Percentiles rank a stretch among this genome's conserved stretches.
phyloP scores from a whole-genome alignment of 768 basidiomycete genomes.

The Tricholoma terreum region DNA sequence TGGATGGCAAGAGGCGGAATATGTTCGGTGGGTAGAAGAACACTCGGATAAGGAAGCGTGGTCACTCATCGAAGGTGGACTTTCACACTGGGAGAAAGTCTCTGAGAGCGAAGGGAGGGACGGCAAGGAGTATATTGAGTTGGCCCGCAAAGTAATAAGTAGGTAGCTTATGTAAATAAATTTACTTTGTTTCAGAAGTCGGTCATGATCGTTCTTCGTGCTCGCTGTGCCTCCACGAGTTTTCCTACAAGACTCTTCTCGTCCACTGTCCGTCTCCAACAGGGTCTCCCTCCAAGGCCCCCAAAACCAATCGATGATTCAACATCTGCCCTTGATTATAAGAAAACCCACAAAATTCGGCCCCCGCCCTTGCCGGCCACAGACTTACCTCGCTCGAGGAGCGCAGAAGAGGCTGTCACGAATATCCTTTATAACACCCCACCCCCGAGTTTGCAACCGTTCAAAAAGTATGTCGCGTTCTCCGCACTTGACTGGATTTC shows the following conservation, averaged over 20 bases:
- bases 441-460: constrained; percentile 86
- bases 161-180: constrained; percentile 23
- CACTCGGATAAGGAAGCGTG: constrained; percentile 79
- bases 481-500: neutral
- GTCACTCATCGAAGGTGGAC: constrained; percentile 75
- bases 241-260: constrained; percentile 36
- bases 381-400: constrained; percentile 79
- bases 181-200: constrained; percentile 1
- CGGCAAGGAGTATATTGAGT: constrained; percentile 59
- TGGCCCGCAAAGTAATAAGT: constrained; percentile 66
- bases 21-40: constrained; percentile 94
- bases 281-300: constrained; percentile 52
- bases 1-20: constrained; percentile 94
- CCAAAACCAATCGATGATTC: constrained; percentile 86
- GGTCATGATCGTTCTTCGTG: constrained; percentile 25
- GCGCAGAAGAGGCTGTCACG: constrained; percentile 94
- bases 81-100: constrained; percentile 76
- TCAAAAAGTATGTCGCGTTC: constrained; percentile 68
- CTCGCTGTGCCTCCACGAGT: constrained; percentile 26
- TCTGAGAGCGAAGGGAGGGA: constrained; percentile 56
- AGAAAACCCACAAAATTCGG: constrained; percentile 61
- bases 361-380: constrained; percentile 85
- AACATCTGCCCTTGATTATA: constrained; percentile 94
- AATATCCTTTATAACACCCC: constrained; percentile 98
- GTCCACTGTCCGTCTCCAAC: constrained; percentile 26